These are phyloP conservation scores for Aspergillus piperis DNA, from an alignment of 2,329 filamentous ascomycete species.

Conservation along the genomic window DNA sequence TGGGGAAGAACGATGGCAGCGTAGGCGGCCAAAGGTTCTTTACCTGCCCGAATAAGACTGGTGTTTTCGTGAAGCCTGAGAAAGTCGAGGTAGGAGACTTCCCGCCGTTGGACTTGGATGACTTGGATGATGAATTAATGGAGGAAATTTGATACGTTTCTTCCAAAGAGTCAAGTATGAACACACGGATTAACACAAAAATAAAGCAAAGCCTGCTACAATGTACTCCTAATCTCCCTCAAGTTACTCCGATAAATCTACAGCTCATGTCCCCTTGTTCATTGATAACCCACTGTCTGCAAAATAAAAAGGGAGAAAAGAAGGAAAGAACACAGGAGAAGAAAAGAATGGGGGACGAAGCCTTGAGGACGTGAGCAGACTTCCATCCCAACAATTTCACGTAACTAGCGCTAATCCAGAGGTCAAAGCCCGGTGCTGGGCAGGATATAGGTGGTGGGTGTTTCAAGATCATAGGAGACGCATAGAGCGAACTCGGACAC, in stretches of 20 bases:
- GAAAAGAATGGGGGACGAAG: neutral
- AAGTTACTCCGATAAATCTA: conserved; percentile 2
- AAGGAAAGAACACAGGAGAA: neutral
- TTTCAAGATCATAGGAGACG: conserved; percentile 1
- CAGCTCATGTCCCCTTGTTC: neutral
- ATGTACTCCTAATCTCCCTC: neutral
- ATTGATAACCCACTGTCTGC: neutral
- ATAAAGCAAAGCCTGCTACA: neutral
- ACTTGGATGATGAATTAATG: conserved; percentile 58
- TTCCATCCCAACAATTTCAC: conserved; percentile 4
- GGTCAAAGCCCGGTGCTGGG: neutral
- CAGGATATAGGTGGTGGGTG: neutral
- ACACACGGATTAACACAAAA: neutral
- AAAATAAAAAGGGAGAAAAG: neutral
- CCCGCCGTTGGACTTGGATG: conserved; percentile 51
- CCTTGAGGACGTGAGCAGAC: neutral
- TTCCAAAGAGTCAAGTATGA: neutral
- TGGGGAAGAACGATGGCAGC: conserved; percentile 65
- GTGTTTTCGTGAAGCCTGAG: conserved; percentile 64
- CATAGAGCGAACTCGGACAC: neutral
- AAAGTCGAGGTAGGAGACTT: conserved; percentile 64
- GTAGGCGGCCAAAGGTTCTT: conserved; percentile 58
- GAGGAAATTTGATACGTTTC: conserved; percentile 50
- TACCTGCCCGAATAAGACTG: conserved; percentile 53
- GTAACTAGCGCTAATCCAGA: conserved; percentile 7